Conservation (phyloP, 148 eudicot species). For the Bassia scoparia region DNA sequence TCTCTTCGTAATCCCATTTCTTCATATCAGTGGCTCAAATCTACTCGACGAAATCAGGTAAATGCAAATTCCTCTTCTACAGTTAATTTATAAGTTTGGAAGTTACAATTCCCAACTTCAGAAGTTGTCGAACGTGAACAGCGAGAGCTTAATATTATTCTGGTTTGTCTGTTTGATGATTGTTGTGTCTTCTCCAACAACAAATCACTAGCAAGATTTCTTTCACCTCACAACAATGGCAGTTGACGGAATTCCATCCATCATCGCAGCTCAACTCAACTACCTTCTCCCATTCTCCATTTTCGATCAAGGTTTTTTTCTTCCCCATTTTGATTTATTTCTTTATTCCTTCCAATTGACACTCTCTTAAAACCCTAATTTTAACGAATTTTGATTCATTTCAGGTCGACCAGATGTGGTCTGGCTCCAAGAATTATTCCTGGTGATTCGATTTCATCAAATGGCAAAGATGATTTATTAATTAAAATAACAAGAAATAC, state of each 20-base stretch:
- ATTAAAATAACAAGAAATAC: too few species aligned
- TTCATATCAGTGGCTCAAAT: too few species aligned
- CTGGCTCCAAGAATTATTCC: conserved; percentile 57
- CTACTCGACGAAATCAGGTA: too few species aligned
- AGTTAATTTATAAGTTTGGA: too few species aligned
- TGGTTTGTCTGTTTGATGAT: conserved; percentile 6
- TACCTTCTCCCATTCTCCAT: conserved; percentile 67
- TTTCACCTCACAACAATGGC: conserved; percentile 40
- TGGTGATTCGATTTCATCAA: conserved; percentile 74
- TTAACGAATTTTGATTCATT: conserved; percentile 5
- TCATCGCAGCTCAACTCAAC: conserved; percentile 65
- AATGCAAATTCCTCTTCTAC: too few species aligned
- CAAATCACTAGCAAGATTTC: background rate
- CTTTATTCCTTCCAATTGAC: conserved; percentile 17
- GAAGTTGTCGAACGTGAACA: too few species aligned
- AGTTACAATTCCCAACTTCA: too few species aligned
- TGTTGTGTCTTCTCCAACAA: background rate
- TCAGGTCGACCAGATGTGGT: conserved; percentile 91
- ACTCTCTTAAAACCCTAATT: conserved; percentile 5
- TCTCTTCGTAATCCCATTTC: too few species aligned
- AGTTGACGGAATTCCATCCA: conserved; percentile 69
- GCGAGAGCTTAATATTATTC: too few species aligned
- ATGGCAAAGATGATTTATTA: too few species aligned
- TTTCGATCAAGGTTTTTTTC: conserved; percentile 52
- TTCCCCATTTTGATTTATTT: background rate